phyloP scores from a whole-genome alignment of 2,329 filamentous ascomycete genomes.

The Hypoxylon sp. region DNA sequence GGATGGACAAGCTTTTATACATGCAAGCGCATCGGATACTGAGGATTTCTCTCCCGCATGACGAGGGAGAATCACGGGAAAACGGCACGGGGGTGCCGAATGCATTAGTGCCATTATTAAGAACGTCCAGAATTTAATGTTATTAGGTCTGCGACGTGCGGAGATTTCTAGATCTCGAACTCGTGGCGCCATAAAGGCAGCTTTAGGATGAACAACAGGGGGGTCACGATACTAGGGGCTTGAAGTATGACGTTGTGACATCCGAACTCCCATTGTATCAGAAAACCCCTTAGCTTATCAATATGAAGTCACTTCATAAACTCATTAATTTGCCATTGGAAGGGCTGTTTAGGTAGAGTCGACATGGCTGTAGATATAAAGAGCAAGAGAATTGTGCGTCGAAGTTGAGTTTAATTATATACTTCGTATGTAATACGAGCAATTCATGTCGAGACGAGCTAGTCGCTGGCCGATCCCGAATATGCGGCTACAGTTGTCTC shows the following conservation, averaged over 20 bases:
- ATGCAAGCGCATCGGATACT: conserved; percentile 8
- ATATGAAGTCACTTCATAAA: neutral
- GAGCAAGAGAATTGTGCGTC: neutral
- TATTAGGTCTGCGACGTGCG: neutral
- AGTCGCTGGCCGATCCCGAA: conserved; percentile 13
- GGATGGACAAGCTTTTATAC: conserved; percentile 7
- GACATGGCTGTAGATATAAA: neutral
- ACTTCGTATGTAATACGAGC: conserved; percentile 1
- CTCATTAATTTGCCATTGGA: neutral
- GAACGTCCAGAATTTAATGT: neutral
- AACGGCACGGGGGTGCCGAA: conserved; percentile 2
- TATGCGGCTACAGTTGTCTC: conserved; percentile 25
- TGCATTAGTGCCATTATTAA: neutral
- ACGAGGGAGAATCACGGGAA: conserved; percentile 1
- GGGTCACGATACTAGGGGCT: conserved; percentile 8
- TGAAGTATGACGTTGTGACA: conserved; percentile 30
- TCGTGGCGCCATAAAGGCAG: conserved; percentile 13
- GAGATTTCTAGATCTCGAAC: conserved; percentile 18
- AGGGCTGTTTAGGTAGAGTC: neutral
- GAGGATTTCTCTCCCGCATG: neutral
- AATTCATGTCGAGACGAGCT: conserved; percentile 2
- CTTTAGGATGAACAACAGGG: conserved; percentile 21
- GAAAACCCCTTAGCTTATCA: conserved; percentile 19
- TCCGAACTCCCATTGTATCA: conserved; percentile 35
- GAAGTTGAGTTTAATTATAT: neutral